These are phyloP conservation scores for Quercus alba DNA, from an alignment of 306 rosid species.

Conservation along the genomic window DNA sequence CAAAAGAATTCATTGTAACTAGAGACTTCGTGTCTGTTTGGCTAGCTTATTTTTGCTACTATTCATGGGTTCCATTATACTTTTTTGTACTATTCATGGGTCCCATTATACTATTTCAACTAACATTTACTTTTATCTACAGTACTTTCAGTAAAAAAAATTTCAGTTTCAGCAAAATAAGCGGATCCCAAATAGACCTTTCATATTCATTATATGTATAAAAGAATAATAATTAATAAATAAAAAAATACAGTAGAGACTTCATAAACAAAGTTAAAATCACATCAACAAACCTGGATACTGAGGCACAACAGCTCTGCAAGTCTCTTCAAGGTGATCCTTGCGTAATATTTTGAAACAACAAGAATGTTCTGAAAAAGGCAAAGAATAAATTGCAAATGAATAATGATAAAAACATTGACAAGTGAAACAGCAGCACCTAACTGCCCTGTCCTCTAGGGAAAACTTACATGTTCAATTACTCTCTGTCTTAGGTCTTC, in stretches of 20 bases:
- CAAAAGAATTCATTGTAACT: background rate
- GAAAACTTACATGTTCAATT: conserved; percentile 71
- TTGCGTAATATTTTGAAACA: conserved; percentile 75
- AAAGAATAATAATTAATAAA: too few relatives aligned
- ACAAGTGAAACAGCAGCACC: conserved; percentile 9
- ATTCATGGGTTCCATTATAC: too few relatives aligned
- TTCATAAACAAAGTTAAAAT: conserved; percentile 2
- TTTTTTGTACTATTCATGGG: too few relatives aligned
- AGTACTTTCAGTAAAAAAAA: too few relatives aligned
- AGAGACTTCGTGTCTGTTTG: background rate
- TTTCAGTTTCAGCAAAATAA: too few relatives aligned
- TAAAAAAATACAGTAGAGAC: too few relatives aligned
- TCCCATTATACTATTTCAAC: too few relatives aligned
- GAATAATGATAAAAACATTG: background rate
- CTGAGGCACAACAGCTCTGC: conserved; percentile 75
- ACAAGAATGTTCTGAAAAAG: conserved; percentile 78
- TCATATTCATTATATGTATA: too few relatives aligned
- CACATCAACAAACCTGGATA: conserved; percentile 55
- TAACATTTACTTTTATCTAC: too few relatives aligned
- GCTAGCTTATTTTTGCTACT: too few relatives aligned
- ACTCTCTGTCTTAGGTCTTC: conserved; percentile 84
- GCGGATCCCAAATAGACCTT: fast-evolving
- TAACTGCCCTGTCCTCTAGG: background rate
- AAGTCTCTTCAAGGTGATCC: conserved; percentile 66
- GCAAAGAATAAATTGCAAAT: conserved; percentile 5